These are phyloP conservation scores for Geotrichum citri-aurantii DNA, from an alignment of 1,139 yeast species.

Conservation along the genomic window DNA sequence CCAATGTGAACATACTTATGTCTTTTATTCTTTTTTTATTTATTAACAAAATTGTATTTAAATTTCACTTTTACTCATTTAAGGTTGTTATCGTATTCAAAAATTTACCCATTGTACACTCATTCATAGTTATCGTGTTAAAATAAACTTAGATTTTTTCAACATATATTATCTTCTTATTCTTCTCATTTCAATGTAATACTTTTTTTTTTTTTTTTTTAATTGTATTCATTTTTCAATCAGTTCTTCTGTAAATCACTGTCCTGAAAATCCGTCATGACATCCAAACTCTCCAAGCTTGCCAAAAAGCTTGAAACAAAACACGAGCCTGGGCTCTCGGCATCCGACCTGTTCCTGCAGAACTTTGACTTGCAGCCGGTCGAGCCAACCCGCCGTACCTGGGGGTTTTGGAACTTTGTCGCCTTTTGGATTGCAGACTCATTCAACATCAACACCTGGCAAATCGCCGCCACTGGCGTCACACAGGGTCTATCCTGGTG, in stretches of 20 bases:
- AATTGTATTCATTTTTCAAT: not conserved
- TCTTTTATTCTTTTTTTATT: too few species aligned
- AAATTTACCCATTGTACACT: too few species aligned
- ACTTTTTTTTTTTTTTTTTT: too few species aligned
- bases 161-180: too few species aligned
- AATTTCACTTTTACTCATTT: too few species aligned
- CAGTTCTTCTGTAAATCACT: not conserved
- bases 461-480: conserved; percentile 81
- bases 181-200: too few species aligned
- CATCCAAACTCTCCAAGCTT: conserved; percentile 11
- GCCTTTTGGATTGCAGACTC: conserved; percentile 85
- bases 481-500: conserved; percentile 75
- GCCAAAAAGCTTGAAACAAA: conserved; percentile 20
- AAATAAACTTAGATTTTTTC: too few species aligned
- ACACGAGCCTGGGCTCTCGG: conserved; percentile 24
- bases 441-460: conserved; percentile 85
- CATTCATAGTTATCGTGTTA: too few species aligned
- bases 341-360: conserved; percentile 39
- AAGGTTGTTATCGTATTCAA: too few species aligned
- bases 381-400: conserved; percentile 53
- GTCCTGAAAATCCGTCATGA: conserved; percentile 2
- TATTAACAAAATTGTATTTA: too few species aligned
- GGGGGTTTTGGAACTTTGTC: conserved; percentile 78
- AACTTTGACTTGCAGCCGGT: conserved; percentile 77
- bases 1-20: too few species aligned